phyloP scores from a whole-genome alignment of 805 yeast species.

The Candida saitoana region DNA sequence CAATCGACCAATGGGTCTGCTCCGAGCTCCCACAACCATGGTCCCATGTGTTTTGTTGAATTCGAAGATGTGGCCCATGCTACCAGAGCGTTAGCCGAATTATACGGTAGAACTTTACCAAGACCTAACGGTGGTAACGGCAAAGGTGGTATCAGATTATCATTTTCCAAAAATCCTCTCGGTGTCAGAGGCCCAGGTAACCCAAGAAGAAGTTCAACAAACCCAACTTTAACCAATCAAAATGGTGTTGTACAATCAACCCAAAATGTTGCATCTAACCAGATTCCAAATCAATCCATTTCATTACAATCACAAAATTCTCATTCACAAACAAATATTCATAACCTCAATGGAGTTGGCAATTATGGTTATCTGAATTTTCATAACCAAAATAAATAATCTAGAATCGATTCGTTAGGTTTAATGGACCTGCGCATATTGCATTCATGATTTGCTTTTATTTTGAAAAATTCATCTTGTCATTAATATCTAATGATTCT shows the following conservation, averaged over 20 bases:
- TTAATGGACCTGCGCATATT: too few species aligned
- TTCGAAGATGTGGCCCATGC: conserved; percentile 95
- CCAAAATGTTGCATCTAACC: background rate
- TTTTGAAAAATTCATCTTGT: background rate
- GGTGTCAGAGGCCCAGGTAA: conserved; percentile 81
- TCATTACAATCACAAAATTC: conserved; percentile 5
- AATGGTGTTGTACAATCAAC: background rate
- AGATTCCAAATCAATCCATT: background rate
- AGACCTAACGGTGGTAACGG: conserved; percentile 64
- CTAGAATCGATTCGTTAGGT: too few species aligned
- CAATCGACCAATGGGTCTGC: conserved; percentile 26
- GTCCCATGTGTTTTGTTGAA: conserved; percentile 99
- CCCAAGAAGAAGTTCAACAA: conserved; percentile 37
- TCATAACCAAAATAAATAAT: conserved; percentile 10
- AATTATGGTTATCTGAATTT: conserved; percentile 36
- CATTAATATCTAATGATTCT: background rate
- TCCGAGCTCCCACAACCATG: conserved; percentile 53
- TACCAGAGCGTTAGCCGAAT: conserved; percentile 86
- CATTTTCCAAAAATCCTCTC: conserved; percentile 93
- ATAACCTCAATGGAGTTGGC: conserved; percentile 22
- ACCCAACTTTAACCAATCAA: conserved; percentile 14
- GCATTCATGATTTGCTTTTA: too few species aligned
- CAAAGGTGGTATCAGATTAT: conserved; percentile 91
- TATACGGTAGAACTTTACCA: conserved; percentile 89
- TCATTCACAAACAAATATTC: conserved; percentile 8